These are phyloP conservation scores for Penicillium bovifimosum DNA, from an alignment of 495 filamentous ascomycete species.

Conservation along the genomic window DNA sequence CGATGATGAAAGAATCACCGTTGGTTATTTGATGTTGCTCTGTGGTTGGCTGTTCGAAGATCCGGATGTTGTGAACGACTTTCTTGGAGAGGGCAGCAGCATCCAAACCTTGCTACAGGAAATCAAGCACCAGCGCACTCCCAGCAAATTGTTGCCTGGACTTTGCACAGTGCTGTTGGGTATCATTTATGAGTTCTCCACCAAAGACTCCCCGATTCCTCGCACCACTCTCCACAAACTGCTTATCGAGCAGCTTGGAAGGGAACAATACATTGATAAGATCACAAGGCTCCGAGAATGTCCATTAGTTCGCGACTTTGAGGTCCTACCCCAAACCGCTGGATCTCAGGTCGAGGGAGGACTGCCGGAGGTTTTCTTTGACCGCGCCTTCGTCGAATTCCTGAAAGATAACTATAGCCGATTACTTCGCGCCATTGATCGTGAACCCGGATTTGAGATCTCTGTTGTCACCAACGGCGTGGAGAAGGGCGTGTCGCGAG, in stretches of 20 bases:
- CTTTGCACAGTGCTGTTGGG: conserved; percentile 80
- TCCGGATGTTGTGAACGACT: conserved; percentile 84
- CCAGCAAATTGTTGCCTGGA: conserved; percentile 66
- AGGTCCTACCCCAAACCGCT: conserved; percentile 70
- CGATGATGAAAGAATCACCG: conserved; percentile 73
- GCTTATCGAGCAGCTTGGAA: conserved; percentile 70
- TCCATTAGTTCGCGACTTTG: conserved; percentile 85
- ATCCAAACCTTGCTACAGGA: conserved; percentile 79
- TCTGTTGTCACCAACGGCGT: conserved; percentile 71
- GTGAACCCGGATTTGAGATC: conserved; percentile 82
- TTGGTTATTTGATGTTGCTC: conserved; percentile 90
- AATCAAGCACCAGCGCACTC: conserved; percentile 53
- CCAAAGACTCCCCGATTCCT: conserved; percentile 89
- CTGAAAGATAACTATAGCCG: conserved; percentile 93
- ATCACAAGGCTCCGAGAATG: conserved; percentile 72
- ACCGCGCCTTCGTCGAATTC: conserved; percentile 84
- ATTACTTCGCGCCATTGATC: conserved; percentile 79
- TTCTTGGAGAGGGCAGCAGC: conserved; percentile 90
- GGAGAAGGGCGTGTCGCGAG: conserved; percentile 75
- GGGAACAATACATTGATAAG: conserved; percentile 85
- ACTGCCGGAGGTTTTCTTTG: conserved; percentile 81
- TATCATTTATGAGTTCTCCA: conserved; percentile 94
- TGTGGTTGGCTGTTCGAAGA: conserved; percentile 92
- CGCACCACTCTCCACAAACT: conserved; percentile 77
- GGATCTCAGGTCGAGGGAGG: conserved; percentile 49